Evolutionary conservation across 2,329 filamentous ascomycete genomes (phyloP).

Genomic region (Colletotrichum salicis): DNA sequence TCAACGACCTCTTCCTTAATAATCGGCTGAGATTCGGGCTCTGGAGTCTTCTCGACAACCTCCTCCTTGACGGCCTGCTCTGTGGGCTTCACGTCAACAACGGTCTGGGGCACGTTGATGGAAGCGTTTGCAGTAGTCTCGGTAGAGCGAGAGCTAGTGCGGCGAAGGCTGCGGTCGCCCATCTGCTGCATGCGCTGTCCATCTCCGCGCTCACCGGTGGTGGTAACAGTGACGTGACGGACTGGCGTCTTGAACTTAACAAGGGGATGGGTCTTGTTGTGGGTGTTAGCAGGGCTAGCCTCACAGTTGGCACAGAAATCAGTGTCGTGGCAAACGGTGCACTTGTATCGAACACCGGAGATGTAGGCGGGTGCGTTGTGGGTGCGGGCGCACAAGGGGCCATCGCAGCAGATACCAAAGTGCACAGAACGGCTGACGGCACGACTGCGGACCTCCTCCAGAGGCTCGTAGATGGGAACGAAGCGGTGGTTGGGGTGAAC

Average conservation of each 20-base stretch:
- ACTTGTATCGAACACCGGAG: slow-evolving; percentile 92
- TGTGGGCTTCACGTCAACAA: slow-evolving; percentile 76
- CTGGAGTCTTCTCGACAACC: slow-evolving; percentile 41
- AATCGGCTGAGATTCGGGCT: slow-evolving; percentile 36
- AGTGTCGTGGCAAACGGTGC: slow-evolving; percentile 91
- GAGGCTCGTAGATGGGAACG: slow-evolving; percentile 83
- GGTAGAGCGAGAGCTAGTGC: slow-evolving; percentile 59
- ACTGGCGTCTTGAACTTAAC: slow-evolving; percentile 98
- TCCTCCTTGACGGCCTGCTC: slow-evolving; percentile 47
- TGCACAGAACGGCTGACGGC: slow-evolving; percentile 66
- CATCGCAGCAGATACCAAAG: slow-evolving; percentile 92
- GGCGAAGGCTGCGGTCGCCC: slow-evolving; percentile 67
- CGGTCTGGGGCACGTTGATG: slow-evolving; percentile 72
- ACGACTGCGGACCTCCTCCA: slow-evolving; percentile 55
- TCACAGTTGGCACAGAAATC: slow-evolving; percentile 97
- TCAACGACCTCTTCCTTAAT: slow-evolving; percentile 37
- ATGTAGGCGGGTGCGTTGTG: slow-evolving; percentile 73
- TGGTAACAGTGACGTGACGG: slow-evolving; percentile 86
- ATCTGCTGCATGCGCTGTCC: slow-evolving; percentile 74
- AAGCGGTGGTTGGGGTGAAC: slow-evolving; percentile 89
- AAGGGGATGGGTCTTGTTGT: slow-evolving; percentile 96
- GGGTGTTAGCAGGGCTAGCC: slow-evolving; percentile 81
- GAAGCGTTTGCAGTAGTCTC: slow-evolving; percentile 62
- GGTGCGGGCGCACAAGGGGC: slow-evolving; percentile 79
- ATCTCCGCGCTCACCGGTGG: slow-evolving; percentile 78